Evolutionary conservation across 495 filamentous ascomycete species (phyloP), one percentile per base, ranked within the genome.

Genomic region (Penicillium paxilli): DNA sequence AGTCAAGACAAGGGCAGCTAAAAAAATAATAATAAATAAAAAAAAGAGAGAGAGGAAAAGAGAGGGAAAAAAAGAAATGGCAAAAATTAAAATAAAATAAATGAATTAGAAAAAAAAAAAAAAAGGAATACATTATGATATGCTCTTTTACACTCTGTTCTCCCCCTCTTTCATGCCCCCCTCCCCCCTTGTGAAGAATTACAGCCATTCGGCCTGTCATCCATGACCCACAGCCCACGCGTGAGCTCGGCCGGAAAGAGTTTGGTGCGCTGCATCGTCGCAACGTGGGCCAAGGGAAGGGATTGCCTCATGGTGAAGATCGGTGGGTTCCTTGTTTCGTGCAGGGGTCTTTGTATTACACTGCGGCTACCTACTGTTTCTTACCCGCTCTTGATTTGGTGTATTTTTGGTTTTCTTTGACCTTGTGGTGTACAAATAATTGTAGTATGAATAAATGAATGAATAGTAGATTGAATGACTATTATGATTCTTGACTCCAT

Each of bases 221-320:
- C 66, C 64, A 50, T 60, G 70, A 71, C 65, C 72, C 72, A 73
- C 70, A 54, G 58, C 60, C 68, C 72, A 75, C 72, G 72, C 71
- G 71, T 65, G 65, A 68, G 55, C 21, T 49, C 54, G 37, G 35
- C 54, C 63, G 51, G 56, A 65, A 70, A 67, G 63, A 63, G 71
- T 74, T 71, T 72, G 68, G 71, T 68, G 64, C 66, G 64, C 68
- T 72, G 71, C 71, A 74, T 52, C 66, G 64, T 66, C 64, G 69
- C 65, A 75, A 75, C 72, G 72, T 75, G 72, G 71, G 71, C 69
- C 65, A 70, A 68, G 68, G 58, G 63, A 60, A 65, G 55, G 55
- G 59, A 63, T 63, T 59, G 60, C 60, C 60, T 63, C 55, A 59
- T 59, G 52, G 52, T 62, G 59, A 67, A 58, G 60, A 61, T 65